phyloP scores from a whole-genome alignment of 768 basidiomycete genomes.

The Albatrellus ellisii region DNA sequence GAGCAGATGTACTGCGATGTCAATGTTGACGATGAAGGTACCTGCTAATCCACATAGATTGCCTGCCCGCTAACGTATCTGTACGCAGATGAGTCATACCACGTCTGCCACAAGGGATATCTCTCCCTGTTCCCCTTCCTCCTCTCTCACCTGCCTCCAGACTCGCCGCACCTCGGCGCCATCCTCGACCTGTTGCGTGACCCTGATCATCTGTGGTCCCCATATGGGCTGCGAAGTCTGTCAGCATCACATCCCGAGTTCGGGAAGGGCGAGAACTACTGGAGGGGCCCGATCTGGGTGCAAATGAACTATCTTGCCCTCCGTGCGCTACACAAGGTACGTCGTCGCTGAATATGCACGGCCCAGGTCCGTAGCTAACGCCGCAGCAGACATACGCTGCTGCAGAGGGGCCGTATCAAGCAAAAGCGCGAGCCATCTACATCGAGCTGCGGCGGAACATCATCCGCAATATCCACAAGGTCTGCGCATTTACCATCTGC shows the following conservation, averaged over 20 bases:
- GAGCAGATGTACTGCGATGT: slow-evolving; percentile 90
- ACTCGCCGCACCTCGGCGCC: slow-evolving; percentile 70
- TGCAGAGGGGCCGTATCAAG: slow-evolving; percentile 70
- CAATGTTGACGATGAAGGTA: slow-evolving; percentile 75
- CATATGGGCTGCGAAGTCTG: slow-evolving; percentile 79
- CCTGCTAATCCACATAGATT: slow-evolving; percentile 7
- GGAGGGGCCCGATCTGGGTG: slow-evolving; percentile 95
- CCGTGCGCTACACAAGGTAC: slow-evolving; percentile 62
- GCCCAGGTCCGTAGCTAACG: background rate
- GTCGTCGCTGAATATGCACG: background rate
- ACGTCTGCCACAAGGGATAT: slow-evolving; percentile 87
- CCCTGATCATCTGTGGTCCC: slow-evolving; percentile 84
- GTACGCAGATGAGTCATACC: slow-evolving; percentile 71
- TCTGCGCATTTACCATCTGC: slow-evolving; percentile 15
- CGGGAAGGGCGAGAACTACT: slow-evolving; percentile 91
- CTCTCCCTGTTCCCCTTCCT: slow-evolving; percentile 91
- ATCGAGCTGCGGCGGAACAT: slow-evolving; percentile 68
- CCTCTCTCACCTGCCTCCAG: slow-evolving; percentile 60
- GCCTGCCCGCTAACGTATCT: background rate
- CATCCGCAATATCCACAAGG: slow-evolving; percentile 71
- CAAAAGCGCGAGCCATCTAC: slow-evolving; percentile 68
- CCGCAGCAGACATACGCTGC: slow-evolving; percentile 57
- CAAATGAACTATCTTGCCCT: slow-evolving; percentile 95
- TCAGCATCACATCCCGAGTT: slow-evolving; percentile 84
- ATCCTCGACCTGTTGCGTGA: slow-evolving; percentile 71